Evolutionary conservation across 345 rosid species (phyloP).

Genomic region (Pelargonium nanum): DNA sequence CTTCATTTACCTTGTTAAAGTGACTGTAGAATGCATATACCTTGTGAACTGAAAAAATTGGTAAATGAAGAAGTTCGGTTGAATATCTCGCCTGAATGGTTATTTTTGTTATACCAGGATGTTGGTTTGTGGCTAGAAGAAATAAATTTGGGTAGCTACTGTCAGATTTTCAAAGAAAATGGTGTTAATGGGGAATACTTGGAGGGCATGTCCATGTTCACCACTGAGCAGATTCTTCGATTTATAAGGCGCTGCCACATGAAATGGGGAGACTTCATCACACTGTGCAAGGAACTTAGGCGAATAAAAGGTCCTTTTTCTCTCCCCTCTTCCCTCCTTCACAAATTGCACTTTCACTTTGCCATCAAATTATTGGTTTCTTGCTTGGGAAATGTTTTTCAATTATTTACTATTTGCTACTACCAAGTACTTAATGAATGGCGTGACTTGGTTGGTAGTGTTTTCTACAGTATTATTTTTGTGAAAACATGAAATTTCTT

Average conservation of each 20-base stretch:
- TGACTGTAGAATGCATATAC: too few species aligned
- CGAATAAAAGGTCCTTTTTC: constrained; percentile 65
- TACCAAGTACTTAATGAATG: too few species aligned
- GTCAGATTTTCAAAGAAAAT: constrained; percentile 76
- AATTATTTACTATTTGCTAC: too few species aligned
- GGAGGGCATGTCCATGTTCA: constrained; percentile 95
- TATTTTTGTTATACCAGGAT: constrained; percentile 34
- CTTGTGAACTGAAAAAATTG: too few species aligned
- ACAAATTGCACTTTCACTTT: too few species aligned
- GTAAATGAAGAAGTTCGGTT: constrained; percentile 1
- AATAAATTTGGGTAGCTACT: constrained; percentile 75
- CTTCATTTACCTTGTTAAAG: too few species aligned
- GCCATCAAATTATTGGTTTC: not conserved
- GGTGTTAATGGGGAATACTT: constrained; percentile 88
- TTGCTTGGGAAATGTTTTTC: not conserved
- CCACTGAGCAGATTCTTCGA: constrained; percentile 90
- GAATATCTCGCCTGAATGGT: constrained; percentile 1
- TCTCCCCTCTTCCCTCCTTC: not conserved
- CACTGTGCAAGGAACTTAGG: constrained; percentile 90
- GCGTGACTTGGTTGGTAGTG: too few species aligned
- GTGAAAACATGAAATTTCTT: not conserved
- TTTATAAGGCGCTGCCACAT: constrained; percentile 95
- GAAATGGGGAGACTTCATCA: constrained; percentile 99
- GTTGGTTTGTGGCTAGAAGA: constrained; percentile 94
- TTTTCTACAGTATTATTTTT: too few species aligned